Evolutionary conservation across 2,329 filamentous ascomycete genomes (phyloP), one percentile per base, ranked within the genome.

Genomic region (Ampelomyces quisqualis): DNA sequence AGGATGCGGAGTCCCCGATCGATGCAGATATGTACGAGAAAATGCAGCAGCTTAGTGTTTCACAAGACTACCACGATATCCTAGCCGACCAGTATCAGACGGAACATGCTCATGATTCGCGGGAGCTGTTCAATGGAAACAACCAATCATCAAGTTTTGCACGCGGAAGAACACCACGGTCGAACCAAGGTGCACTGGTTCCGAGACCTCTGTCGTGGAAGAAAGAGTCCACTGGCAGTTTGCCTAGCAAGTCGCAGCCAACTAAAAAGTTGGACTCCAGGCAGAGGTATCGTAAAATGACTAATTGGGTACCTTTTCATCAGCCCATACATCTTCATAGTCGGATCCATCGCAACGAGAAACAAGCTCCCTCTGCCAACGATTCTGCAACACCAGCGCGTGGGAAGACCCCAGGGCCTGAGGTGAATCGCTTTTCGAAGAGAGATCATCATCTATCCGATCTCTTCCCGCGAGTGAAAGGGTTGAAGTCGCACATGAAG

Each of bases 61-160:
- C 53, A 9, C 57, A 64, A 39, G 63, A 64, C 13, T 65, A 64
- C 23, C 62, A 65, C 28, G 42, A 56, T 21, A 40, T 60, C 4
- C 36, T 65, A 5, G 46, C 47, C 10, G 52, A 60, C 18, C 55
- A 57, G 24, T 60, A 60, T 30, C 47, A 55, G n/a, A 47, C 55
- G 26, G 34, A 40, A 34, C 44, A 31, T 11, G 26, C 26, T 28
- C 26, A 14, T 5, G 26, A 14, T 10, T 11, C 26, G 15, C 26
- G n/a, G n/a, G 7, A 24, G n/a, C 9, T 10, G n/a, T 3, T 10
- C 22, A 3, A 24, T 24, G 3, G n/a, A n/a, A n/a, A n/a, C n/a
- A n/a, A 24, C 22, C 15, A 15, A 6, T 31, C 15, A 5, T 19
- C 17, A 11, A 14, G 9, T 31, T 5, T 11, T 20, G 17, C 15